Conservation (phyloP, 2,329 filamentous ascomycete species). For the Dichotomopilus funicola region DNA sequence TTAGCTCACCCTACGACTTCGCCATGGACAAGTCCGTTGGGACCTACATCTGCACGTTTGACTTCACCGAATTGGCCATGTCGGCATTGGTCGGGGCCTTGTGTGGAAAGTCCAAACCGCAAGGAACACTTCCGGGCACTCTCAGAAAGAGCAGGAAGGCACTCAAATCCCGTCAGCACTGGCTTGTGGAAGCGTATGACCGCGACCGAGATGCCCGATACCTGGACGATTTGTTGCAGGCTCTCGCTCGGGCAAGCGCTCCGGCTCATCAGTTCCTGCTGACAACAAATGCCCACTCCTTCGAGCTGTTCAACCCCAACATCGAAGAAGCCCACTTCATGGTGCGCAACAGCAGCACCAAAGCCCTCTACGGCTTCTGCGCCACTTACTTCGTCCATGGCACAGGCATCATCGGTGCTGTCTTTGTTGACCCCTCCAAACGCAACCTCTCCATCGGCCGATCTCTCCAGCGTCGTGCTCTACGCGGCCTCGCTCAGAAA, state of each 20-base stretch:
- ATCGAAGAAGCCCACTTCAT: conserved; percentile 83
- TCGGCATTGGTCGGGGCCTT: conserved; percentile 75
- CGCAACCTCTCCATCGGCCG: conserved; percentile 85
- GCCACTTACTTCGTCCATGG: conserved; percentile 73
- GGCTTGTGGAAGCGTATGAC: conserved; percentile 87
- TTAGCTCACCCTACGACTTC: conserved; percentile 95
- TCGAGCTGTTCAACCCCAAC: conserved; percentile 63
- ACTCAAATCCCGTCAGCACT: conserved; percentile 84
- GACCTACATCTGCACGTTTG: conserved; percentile 91
- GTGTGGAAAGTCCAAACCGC: conserved; percentile 64
- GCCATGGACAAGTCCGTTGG: conserved; percentile 85
- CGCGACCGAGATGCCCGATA: conserved; percentile 67
- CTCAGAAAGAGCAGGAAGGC: conserved; percentile 82
- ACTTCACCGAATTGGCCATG: conserved; percentile 90
- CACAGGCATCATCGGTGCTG: conserved; percentile 70
- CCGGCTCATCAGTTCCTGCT: conserved; percentile 64
- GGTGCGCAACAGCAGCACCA: conserved; percentile 87
- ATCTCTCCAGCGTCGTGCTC: conserved; percentile 78
- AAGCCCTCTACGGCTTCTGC: conserved; percentile 85
- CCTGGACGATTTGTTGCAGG: conserved; percentile 67
- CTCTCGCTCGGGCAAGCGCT: conserved; percentile 59
- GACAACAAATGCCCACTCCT: conserved; percentile 64
- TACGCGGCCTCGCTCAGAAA: conserved; percentile 64
- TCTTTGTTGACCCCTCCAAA: conserved; percentile 85
- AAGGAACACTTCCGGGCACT: conserved; percentile 61